Percentiles rank a stretch among this genome's conserved stretches.
Conservation (phyloP, 2,329 filamentous ascomycete genomes). For the Aureobasidium sp. region DNA sequence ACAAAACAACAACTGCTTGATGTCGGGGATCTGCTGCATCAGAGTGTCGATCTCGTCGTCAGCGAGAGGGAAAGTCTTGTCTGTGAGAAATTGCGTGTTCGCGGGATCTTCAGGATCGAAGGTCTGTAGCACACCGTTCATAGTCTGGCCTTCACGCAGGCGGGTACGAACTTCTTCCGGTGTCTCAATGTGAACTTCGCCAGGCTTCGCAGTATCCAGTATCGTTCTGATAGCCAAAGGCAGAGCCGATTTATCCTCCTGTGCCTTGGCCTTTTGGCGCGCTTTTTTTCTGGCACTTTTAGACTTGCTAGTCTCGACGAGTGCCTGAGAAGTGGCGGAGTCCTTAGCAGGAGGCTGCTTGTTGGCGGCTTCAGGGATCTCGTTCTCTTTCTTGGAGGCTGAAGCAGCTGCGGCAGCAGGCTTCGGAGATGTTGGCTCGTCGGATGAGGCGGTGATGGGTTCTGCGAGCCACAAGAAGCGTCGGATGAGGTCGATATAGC, state of each 20-base stretch:
- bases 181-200: slow-evolving; percentile 5
- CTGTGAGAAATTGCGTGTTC: background rate
- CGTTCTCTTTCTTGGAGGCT: background rate
- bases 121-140: background rate
- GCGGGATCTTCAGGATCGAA: slow-evolving; percentile 2
- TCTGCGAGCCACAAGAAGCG: slow-evolving; percentile 44
- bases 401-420: background rate
- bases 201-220: background rate
- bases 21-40: slow-evolving; percentile 38
- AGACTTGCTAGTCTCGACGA: background rate
- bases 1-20: slow-evolving; percentile 42
- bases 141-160: background rate
- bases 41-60: slow-evolving; percentile 1
- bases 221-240: background rate
- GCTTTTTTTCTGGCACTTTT: slow-evolving; percentile 8
- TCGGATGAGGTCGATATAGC: slow-evolving; percentile 37
- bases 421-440: background rate
- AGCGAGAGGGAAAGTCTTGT: slow-evolving; percentile 9
- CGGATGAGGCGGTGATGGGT: slow-evolving; percentile 22
- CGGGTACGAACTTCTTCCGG: slow-evolving; percentile 6
- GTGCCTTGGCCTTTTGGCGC: slow-evolving; percentile 3
- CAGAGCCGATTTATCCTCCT: background rate
- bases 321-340: background rate
- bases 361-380: background rate
- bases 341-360: background rate